Evolutionary conservation across 768 basidiomycete genomes (phyloP), one percentile per base, ranked within the genome.

Genomic region (Coprinopsis strossmayeri): DNA sequence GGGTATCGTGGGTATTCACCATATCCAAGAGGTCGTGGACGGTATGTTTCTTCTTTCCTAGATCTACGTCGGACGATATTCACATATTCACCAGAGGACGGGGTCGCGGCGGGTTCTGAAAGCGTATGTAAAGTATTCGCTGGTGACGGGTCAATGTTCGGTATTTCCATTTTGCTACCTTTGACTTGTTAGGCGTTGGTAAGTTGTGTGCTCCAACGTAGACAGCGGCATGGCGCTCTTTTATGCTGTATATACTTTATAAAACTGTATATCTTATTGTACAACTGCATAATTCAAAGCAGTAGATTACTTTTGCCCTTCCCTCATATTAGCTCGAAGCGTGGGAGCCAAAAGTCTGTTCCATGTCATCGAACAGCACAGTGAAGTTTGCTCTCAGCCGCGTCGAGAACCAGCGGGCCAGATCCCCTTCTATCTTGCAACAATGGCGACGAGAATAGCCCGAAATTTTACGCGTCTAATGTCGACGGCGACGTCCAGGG

Each of bases 21-120:
- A 15, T 86, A 87, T 63, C 66, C 73, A 52, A 66, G 78, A 52
- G 77, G 73, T 43, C 81, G 91, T 55, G 87, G 90, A 64, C 82
- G 89, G 87, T 88, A 63, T 67, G 79, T 59, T 40, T 27, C 17
- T 18, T 25, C 32, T 28, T 15, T 7, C 32, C 24, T 3, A 39
- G 5, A 25, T 35, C 17, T 5, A 21, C 17, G 30, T 20, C 3
- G 38, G 18, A 23, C 32, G 11, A 28, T 50, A 30, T 48, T 46
- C 48, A 46, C 35, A 2, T n/a, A 11, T 18, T 48, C 18, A 10
- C 7, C 50, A 69, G 68, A 54, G 68, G 67, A 42, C 51, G 90
- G 60, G 90, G 86, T 55, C 84, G 90, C 57, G 90, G 90, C 37
- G n/a, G n/a, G n/a, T 87, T 67, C 59, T 87, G 55, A 51, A 67